phyloP scores from a whole-genome alignment of 1,139 yeast species.

The Geotrichum siamense region DNA sequence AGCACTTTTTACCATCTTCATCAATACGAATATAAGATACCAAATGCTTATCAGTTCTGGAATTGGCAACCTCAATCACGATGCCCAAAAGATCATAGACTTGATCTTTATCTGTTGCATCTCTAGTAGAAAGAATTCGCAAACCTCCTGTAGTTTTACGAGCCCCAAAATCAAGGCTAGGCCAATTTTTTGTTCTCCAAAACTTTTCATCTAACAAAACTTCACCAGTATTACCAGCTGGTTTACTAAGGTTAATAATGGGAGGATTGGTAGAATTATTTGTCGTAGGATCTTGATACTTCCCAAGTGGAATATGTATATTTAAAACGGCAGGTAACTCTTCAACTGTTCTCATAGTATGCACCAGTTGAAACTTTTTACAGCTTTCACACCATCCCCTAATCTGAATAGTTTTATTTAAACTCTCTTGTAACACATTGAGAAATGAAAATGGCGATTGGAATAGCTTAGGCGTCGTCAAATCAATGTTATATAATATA shows the following conservation, averaged over 20 bases:
- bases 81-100: slow-evolving; percentile 34
- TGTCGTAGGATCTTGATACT: slow-evolving; percentile 7
- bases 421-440: slow-evolving; percentile 52
- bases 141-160: slow-evolving; percentile 13
- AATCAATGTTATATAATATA: slow-evolving; percentile 13
- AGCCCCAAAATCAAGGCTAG: slow-evolving; percentile 11
- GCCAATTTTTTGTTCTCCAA: slow-evolving; percentile 15
- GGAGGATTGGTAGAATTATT: slow-evolving; percentile 12
- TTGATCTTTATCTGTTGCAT: slow-evolving; percentile 17
- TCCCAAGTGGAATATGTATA: slow-evolving; percentile 29
- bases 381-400: slow-evolving; percentile 49
- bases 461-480: slow-evolving; percentile 13
- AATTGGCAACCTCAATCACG: slow-evolving; percentile 34
- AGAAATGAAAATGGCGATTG: slow-evolving; percentile 25
- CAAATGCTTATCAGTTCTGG: slow-evolving; percentile 31
- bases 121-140: slow-evolving; percentile 15
- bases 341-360: slow-evolving; percentile 44
- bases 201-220: slow-evolving; percentile 15
- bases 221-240: slow-evolving; percentile 7
- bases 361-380: slow-evolving; percentile 46
- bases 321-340: slow-evolving; percentile 62
- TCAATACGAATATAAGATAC: slow-evolving; percentile 43
- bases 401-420: slow-evolving; percentile 44
- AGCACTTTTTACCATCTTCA: slow-evolving; percentile 37
- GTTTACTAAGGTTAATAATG: slow-evolving; percentile 5